These are phyloP conservation scores for Desmodesmus armatus DNA, from an alignment of 139 green algal genomes.

Conservation along the genomic window DNA sequence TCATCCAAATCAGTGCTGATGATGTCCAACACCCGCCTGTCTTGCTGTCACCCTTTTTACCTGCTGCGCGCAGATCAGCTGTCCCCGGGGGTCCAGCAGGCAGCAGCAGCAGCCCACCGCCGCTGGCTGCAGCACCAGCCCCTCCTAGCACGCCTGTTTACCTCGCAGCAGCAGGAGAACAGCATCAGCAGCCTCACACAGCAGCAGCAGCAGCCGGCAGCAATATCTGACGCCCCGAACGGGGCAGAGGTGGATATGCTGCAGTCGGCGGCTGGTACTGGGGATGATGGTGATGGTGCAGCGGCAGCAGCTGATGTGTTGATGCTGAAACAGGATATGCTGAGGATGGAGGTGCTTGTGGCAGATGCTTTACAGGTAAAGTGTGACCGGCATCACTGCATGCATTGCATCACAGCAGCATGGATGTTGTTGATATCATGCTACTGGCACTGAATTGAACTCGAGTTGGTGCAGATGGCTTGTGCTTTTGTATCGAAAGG, in stretches of 20 bases:
- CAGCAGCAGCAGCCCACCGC: background rate
- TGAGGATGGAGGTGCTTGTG: conserved; percentile 49
- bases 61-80: conserved; percentile 20
- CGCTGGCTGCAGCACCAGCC: background rate
- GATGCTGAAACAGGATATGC: conserved; percentile 62
- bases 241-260: background rate
- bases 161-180: too few species aligned
- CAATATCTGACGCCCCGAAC: background rate
- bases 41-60: conserved; percentile 4
- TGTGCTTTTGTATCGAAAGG: too few species aligned
- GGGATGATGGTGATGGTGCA: background rate
- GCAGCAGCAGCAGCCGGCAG: conserved; percentile 35
- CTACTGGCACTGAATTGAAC: too few species aligned
- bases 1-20: too few species aligned
- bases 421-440: too few species aligned
- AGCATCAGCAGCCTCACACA: conserved; percentile 5
- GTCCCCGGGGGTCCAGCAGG: background rate
- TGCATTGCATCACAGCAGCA: too few species aligned
- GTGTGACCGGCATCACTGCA: too few species aligned
- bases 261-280: background rate
- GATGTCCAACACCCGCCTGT: background rate
- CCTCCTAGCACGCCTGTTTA: too few species aligned
- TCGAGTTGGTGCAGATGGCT: too few species aligned
- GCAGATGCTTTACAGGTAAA: conserved; percentile 10
- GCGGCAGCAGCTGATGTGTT: conserved; percentile 4